Percentiles rank a stretch among this genome's conserved stretches.
phyloP scores from a whole-genome alignment of 257 asterid species.

The Sherardia arvensis region DNA sequence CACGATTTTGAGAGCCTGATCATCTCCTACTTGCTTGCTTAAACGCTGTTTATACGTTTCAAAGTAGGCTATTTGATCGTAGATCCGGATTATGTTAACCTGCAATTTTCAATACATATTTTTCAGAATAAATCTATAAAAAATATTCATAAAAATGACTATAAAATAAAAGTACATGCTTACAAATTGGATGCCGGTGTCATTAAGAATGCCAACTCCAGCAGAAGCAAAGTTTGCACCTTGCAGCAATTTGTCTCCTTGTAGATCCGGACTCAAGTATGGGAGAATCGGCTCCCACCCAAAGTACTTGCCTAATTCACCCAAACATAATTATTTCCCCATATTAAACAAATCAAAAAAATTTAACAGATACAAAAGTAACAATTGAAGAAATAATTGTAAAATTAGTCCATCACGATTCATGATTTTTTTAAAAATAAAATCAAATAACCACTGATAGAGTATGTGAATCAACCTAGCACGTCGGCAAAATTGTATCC shows the following conservation, averaged over 20 bases:
- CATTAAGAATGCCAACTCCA: conserved; percentile 70
- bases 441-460: no score
- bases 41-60: conserved; percentile 48
- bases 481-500: conserved; percentile 56
- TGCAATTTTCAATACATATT: conserved; percentile 14
- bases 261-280: conserved; percentile 42
- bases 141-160: neutral
- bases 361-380: no score
- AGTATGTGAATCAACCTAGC: conserved; percentile 26
- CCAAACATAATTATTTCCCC: no score
- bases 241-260: conserved; percentile 30
- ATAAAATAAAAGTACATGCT: neutral
- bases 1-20: conserved; percentile 29
- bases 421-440: neutral
- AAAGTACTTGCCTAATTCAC: conserved; percentile 31
- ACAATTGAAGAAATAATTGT: no score
- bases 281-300: conserved; percentile 46
- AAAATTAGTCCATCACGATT: neutral
- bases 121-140: no score
- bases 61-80: conserved; percentile 45
- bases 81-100: conserved; percentile 64
- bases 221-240: conserved; percentile 85
- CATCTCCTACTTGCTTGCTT: conserved; percentile 33
- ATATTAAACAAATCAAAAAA: no score
- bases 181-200: conserved; percentile 60